Base-by-base conservation (phyloP, 192 early-diverging fungal species). In the Linnemannia schmuckeri region DNA sequence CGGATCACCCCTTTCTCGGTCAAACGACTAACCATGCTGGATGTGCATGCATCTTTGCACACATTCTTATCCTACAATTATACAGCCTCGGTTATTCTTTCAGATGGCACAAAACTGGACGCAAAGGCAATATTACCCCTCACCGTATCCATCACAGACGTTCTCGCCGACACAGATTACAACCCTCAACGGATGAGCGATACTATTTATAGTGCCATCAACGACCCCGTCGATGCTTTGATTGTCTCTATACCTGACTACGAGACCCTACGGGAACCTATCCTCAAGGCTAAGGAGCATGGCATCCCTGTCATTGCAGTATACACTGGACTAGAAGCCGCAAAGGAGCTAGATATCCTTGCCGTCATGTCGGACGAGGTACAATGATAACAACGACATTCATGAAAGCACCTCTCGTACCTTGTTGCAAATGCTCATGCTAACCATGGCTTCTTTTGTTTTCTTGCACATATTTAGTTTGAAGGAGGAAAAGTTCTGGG, bases 201-300 rank as follows among this genome's bases (percentile, higher is more conserved):
- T 27, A 17, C 77, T 24, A 70, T 79, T n/a, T 35, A 79, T 33
- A 79, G 12, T 13, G 77, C 70, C 37, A 79, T 72, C 47, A 72
- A 61, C 22, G n/a, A 72, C 77, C 24, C 47, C 4, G 77, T 72
- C 22, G 70, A 79, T 42, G 77, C 77, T 22, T 35, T 79, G 30
- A 79, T 79, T 27, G 70, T 79, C 42, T 79, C 77, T 15, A 79
- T 79, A 33, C 77, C 77, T 7, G 77, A 79, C 49, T 79, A 70
- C 13, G 77, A 72, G 2, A 27, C 35, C 38, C 46, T 79, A 22
- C 27, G 38, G 47, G 77, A 55, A 35, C 68, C 77, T 47, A 55
- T 79, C 46, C 37, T 57, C n/a, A 37, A 41, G 24, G 77, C 77
- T 9, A 70, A 70, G 13, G 77, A 40, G 46, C 46, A 38, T 41